Conservation (phyloP, 192 early-diverging fungal species). For the Mortierella antarctica region DNA sequence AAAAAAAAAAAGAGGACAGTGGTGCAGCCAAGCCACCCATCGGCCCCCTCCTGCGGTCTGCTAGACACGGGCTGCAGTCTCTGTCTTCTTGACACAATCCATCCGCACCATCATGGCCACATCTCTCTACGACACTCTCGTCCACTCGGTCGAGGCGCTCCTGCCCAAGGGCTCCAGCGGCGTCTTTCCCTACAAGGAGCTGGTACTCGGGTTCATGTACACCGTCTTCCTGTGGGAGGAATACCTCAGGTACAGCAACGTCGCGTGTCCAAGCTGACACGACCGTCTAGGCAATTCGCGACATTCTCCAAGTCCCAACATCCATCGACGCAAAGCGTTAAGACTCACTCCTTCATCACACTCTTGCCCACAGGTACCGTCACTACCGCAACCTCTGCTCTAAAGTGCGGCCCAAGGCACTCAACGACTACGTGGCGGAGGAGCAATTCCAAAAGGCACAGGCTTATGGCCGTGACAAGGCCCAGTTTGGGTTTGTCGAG, state of each 20-base stretch:
- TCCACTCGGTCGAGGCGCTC: slow-evolving; percentile 7
- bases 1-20: neutral
- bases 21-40: neutral
- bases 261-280: neutral
- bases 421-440: slow-evolving; percentile 72
- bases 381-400: slow-evolving; percentile 81
- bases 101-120: slow-evolving; percentile 16
- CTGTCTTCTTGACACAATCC: neutral
- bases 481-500: slow-evolving; percentile 78
- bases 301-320: neutral
- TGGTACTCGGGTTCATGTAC: slow-evolving; percentile 78
- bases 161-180: slow-evolving; percentile 1
- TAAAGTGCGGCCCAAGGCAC: slow-evolving; percentile 72
- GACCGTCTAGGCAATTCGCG: neutral
- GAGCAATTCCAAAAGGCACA: slow-evolving; percentile 87
- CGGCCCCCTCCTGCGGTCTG: neutral
- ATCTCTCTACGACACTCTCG: slow-evolving; percentile 12
- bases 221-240: slow-evolving; percentile 83
- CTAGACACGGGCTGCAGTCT: neutral
- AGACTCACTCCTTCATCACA: neutral
- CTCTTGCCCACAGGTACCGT: slow-evolving; percentile 62
- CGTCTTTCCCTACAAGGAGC: slow-evolving; percentile 80
- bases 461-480: slow-evolving; percentile 88
- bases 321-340: neutral
- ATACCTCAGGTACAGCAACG: slow-evolving; percentile 72